Percentiles rank a stretch among this genome's conserved stretches.
Conservation (phyloP, 768 basidiomycete species). For the Phaeotremella fagi region DNA sequence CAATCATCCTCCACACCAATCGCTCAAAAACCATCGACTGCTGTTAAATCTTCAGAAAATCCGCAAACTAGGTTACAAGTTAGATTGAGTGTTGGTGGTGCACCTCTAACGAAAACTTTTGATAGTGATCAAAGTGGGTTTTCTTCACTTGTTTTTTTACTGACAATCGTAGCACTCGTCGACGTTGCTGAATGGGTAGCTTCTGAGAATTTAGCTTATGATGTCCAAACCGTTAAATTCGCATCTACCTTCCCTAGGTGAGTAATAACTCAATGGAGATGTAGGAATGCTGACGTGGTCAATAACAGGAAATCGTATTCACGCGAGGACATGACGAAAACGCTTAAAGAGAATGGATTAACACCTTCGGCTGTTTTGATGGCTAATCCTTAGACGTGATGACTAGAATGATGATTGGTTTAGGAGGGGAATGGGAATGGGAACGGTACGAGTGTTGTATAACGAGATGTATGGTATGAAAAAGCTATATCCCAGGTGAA, state of each 20-base stretch:
- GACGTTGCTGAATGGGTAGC: slow-evolving; percentile 86
- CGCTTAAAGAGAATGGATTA: slow-evolving; percentile 74
- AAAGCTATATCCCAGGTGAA: too few species aligned
- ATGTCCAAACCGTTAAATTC: slow-evolving; percentile 73
- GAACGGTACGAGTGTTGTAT: neutral
- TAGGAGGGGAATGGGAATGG: too few species aligned
- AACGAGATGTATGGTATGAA: too few species aligned
- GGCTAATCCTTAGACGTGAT: too few species aligned
- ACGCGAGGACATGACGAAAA: slow-evolving; percentile 68
- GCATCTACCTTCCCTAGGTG: slow-evolving; percentile 82
- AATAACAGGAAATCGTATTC: slow-evolving; percentile 68
- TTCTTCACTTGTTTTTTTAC: slow-evolving; percentile 10
- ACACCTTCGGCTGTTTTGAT: slow-evolving; percentile 76
- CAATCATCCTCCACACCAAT: slow-evolving; percentile 50
- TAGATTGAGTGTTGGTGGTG: slow-evolving; percentile 71
- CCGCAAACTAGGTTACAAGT: slow-evolving; percentile 83
- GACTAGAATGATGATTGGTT: too few species aligned
- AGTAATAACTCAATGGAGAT: slow-evolving; percentile 21
- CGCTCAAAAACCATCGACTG: slow-evolving; percentile 49
- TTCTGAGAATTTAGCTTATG: slow-evolving; percentile 62
- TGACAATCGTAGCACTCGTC: slow-evolving; percentile 58
- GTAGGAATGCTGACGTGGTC: neutral
- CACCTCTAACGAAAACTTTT: slow-evolving; percentile 60
- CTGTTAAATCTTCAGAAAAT: slow-evolving; percentile 63
- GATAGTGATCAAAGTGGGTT: slow-evolving; percentile 42